Percentiles rank a stretch among this genome's conserved stretches.
These are phyloP conservation scores for Pestalotiopsis sp. DNA, from an alignment of 2,329 filamentous ascomycete genomes.

Conservation along the genomic window DNA sequence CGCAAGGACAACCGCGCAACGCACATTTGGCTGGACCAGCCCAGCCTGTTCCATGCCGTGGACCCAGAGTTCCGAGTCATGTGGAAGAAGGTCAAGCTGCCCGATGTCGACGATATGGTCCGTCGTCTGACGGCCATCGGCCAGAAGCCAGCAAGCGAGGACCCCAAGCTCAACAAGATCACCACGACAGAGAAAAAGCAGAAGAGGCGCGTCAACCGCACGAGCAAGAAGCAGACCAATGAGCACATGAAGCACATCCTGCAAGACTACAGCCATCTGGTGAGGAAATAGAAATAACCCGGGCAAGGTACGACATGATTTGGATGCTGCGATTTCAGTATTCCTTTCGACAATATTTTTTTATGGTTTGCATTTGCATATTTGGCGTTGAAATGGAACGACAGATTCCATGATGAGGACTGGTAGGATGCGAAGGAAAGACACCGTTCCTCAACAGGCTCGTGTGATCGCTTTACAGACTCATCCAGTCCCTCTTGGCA, in stretches of 20 bases:
- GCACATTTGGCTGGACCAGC: constrained; percentile 88
- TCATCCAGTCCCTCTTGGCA: neutral
- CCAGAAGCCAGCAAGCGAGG: constrained; percentile 82
- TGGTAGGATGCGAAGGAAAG: too few relatives aligned
- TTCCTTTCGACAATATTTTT: neutral
- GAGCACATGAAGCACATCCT: constrained; percentile 83
- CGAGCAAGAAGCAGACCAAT: constrained; percentile 82
- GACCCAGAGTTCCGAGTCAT: constrained; percentile 82
- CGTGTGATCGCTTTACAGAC: neutral
- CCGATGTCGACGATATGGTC: constrained; percentile 71
- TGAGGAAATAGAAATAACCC: constrained; percentile 33
- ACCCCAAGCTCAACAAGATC: constrained; percentile 65
- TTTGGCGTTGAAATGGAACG: neutral
- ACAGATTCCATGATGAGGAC: neutral
- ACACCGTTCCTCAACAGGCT: neutral
- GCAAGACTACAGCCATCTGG: constrained; percentile 56
- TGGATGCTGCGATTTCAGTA: neutral
- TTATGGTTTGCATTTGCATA: neutral
- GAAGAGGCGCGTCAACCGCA: constrained; percentile 68
- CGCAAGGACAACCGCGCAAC: constrained; percentile 89
- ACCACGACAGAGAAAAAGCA: constrained; percentile 70
- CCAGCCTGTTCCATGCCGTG: constrained; percentile 73
- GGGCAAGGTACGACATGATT: neutral
- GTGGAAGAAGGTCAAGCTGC: constrained; percentile 82
- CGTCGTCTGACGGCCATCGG: constrained; percentile 76